Percentiles rank a stretch among this genome's conserved stretches.
Evolutionary conservation across 148 eudicot species (phyloP).

Genomic region (Cornus suecica): DNA sequence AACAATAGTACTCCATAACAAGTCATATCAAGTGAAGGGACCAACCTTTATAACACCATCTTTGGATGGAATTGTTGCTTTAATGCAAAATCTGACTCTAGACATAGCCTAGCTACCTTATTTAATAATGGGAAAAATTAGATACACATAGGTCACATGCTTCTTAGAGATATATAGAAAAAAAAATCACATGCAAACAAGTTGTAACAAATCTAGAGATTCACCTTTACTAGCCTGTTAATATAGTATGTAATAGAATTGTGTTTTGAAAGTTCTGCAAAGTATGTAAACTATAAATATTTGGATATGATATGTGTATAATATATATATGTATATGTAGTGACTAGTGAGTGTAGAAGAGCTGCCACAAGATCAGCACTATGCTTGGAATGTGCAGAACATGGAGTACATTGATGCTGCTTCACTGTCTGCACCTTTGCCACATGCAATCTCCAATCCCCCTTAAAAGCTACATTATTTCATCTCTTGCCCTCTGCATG

Average conservation of each 20-base stretch:
- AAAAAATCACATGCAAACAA: constrained; percentile 12
- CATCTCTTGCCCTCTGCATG: constrained; percentile 4
- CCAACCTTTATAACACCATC: neutral
- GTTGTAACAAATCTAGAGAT: neutral
- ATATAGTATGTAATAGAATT: no score
- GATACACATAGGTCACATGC: neutral
- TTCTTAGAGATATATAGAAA: neutral
- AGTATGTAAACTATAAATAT: no score
- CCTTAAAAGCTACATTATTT: neutral
- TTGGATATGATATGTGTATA: no score
- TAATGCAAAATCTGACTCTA: neutral
- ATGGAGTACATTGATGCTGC: constrained; percentile 40
- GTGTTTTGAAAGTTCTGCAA: no score
- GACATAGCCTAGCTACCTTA: neutral
- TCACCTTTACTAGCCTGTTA: no score
- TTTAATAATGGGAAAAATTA: neutral
- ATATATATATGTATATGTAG: no score
- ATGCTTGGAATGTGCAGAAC: constrained; percentile 49
- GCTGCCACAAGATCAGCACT: neutral
- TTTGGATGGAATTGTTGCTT: neutral
- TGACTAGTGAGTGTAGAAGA: neutral
- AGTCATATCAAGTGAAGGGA: no score
- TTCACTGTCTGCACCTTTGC: constrained; percentile 31
- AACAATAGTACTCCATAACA: no score
- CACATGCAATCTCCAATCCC: constrained; percentile 20